phyloP scores from a whole-genome alignment of 352 stramenopile species.

The Phytopythium oedochilum region DNA sequence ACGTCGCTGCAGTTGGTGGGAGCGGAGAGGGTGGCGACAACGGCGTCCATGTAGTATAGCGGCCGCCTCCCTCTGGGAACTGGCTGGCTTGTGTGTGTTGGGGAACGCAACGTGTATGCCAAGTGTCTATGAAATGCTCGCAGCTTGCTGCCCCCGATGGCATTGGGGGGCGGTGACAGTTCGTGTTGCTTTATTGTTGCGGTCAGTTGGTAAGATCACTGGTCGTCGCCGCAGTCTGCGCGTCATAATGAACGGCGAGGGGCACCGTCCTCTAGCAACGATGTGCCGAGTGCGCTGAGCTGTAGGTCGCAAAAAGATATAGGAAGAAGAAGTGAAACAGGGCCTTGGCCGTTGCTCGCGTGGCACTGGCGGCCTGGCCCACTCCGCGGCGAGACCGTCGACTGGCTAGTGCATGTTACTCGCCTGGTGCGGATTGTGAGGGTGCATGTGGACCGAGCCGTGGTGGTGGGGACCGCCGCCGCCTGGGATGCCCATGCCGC shows the following conservation, averaged over 20 bases:
- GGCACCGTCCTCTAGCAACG: too few species aligned
- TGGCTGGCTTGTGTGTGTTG: not conserved
- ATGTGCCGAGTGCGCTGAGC: too few species aligned
- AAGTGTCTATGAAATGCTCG: not conserved
- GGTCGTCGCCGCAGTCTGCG: not conserved
- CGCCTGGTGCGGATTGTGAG: slow-evolving; percentile 22
- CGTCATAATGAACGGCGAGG: too few species aligned
- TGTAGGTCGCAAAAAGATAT: not conserved
- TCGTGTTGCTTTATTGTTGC: not conserved
- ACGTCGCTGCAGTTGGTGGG: not conserved
- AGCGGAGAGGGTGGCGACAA: not conserved
- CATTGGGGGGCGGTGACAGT: not conserved
- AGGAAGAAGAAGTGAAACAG: too few species aligned
- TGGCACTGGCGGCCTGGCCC: too few species aligned
- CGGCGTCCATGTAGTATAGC: slow-evolving; percentile 4
- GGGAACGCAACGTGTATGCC: not conserved
- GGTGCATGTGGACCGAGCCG: slow-evolving; percentile 48
- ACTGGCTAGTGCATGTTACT: not conserved
- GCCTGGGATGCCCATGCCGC: slow-evolving; percentile 27
- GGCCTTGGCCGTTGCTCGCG: too few species aligned
- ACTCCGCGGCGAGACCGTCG: not conserved
- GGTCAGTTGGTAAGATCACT: not conserved
- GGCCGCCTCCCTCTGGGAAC: too few species aligned
- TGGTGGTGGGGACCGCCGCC: slow-evolving; percentile 21
- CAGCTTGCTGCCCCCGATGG: not conserved